These are phyloP conservation scores for Populus trichocarpa DNA, from an alignment of 441 rosid species.

Conservation along the genomic window DNA sequence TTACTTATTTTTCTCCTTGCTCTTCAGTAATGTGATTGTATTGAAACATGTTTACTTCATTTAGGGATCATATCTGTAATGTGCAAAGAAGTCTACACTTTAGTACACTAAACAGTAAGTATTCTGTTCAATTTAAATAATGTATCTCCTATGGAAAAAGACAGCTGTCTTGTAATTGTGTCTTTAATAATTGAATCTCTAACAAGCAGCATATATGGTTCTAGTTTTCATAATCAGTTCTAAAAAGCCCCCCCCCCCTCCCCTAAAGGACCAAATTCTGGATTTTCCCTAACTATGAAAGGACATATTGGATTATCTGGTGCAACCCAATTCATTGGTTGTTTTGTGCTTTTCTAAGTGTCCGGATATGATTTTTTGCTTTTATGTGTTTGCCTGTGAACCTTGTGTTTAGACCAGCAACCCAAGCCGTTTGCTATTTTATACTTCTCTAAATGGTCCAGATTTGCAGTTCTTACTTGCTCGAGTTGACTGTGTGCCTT, in stretches of 20 bases:
- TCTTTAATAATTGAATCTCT: not conserved
- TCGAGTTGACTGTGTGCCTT: not conserved
- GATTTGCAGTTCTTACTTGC: not conserved
- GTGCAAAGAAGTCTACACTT: constrained; percentile 88
- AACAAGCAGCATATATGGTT: not conserved
- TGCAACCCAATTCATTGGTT: not conserved
- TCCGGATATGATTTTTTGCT: not conserved
- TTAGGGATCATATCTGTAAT: constrained; percentile 87
- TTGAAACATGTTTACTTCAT: constrained; percentile 19
- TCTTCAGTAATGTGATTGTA: constrained; percentile 8
- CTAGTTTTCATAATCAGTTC: not conserved
- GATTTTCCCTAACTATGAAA: not conserved
- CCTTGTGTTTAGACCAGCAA: not conserved
- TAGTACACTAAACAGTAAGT: constrained; percentile 80
- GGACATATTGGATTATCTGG: not conserved
- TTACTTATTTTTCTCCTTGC: constrained; percentile 5
- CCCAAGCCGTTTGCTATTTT: not conserved
- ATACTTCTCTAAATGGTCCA: not conserved
- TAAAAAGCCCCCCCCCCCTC: not conserved
- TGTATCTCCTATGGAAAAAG: not conserved
- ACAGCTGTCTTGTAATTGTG: not conserved
- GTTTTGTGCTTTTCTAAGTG: not conserved
- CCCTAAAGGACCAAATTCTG: not conserved
- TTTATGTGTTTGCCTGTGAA: not conserved
- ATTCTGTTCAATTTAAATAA: not conserved